phyloP scores from a whole-genome alignment of 2,329 filamentous ascomycete genomes.

The Pyricularia sp. region DNA sequence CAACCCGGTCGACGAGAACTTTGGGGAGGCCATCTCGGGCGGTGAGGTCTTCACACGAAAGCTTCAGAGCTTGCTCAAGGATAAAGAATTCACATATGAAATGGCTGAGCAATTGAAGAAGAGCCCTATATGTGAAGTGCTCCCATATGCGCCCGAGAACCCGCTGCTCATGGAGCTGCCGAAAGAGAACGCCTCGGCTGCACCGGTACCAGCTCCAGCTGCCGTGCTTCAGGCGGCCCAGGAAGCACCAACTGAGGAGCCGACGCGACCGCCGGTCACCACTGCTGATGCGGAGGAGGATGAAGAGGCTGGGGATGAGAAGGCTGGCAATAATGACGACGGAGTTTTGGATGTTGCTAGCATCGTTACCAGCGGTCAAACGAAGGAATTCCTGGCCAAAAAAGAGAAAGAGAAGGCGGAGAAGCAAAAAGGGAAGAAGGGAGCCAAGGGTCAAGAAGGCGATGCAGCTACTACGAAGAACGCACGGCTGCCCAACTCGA shows the following conservation, averaged over 20 bases:
- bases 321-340: slow-evolving; percentile 40
- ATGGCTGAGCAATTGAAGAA: slow-evolving; percentile 61
- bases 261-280: slow-evolving; percentile 10
- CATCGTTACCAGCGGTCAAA: slow-evolving; percentile 71
- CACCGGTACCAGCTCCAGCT: slow-evolving; percentile 15
- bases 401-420: slow-evolving; percentile 70
- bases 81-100: slow-evolving; percentile 45
- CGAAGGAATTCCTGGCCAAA: slow-evolving; percentile 69
- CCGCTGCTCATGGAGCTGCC: slow-evolving; percentile 36
- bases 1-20: slow-evolving; percentile 35
- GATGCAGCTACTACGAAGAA: slow-evolving; percentile 41
- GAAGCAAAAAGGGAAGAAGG: slow-evolving; percentile 47
- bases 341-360: slow-evolving; percentile 74
- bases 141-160: slow-evolving; percentile 38
- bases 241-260: slow-evolving; percentile 21
- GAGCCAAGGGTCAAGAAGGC: slow-evolving; percentile 44
- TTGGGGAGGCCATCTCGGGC: slow-evolving; percentile 47
- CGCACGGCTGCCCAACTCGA: slow-evolving; percentile 55
- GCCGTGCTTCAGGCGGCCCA: slow-evolving; percentile 18
- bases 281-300: slow-evolving; percentile 15
- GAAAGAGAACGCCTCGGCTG: slow-evolving; percentile 18
- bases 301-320: slow-evolving; percentile 26
- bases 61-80: slow-evolving; percentile 52
- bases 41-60: slow-evolving; percentile 75
- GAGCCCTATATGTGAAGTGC: slow-evolving; percentile 52